Conservation (phyloP, 495 filamentous ascomycete genomes). For the Thozetella sp. region DNA sequence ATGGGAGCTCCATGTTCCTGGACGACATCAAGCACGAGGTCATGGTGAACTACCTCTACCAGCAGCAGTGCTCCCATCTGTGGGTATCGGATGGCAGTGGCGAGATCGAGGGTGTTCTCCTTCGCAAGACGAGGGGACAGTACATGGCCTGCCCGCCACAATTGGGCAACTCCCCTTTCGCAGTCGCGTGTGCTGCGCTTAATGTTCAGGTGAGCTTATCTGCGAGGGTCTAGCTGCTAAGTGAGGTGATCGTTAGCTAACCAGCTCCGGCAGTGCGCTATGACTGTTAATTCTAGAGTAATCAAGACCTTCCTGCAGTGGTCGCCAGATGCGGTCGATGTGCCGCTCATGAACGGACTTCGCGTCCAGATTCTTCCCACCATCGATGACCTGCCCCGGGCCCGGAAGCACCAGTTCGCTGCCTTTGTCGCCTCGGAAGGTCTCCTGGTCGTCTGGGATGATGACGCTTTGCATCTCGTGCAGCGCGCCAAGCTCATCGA, state of each 20-base stretch:
- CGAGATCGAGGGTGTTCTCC: constrained; percentile 69
- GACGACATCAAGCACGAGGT: constrained; percentile 83
- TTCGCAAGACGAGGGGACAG: constrained; percentile 64
- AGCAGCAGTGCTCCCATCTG: constrained; percentile 70
- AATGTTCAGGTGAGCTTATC: constrained; percentile 61
- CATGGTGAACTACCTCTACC: constrained; percentile 81
- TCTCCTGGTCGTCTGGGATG: constrained; percentile 75
- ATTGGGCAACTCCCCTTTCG: constrained; percentile 58
- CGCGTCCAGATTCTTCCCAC: constrained; percentile 74
- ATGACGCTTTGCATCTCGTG: constrained; percentile 70
- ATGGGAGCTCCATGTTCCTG: constrained; percentile 56
- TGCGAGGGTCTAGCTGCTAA: not conserved
- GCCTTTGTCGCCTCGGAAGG: constrained; percentile 72
- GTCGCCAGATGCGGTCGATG: constrained; percentile 70
- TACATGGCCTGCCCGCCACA: constrained; percentile 72
- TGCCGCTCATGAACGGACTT: constrained; percentile 74
- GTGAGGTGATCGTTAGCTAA: constrained; percentile 7
- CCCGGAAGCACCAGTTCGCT: constrained; percentile 74
- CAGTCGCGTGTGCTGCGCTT: constrained; percentile 62
- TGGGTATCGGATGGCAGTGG: constrained; percentile 71
- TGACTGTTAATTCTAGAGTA: constrained; percentile 77
- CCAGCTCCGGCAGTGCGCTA: constrained; percentile 58
- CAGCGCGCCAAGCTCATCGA: constrained; percentile 68
- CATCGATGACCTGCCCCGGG: constrained; percentile 65
- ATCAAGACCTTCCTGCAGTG: constrained; percentile 75